These are phyloP conservation scores for Lophiotrema nucula DNA, from an alignment of 495 filamentous ascomycete species.

Conservation along the genomic window DNA sequence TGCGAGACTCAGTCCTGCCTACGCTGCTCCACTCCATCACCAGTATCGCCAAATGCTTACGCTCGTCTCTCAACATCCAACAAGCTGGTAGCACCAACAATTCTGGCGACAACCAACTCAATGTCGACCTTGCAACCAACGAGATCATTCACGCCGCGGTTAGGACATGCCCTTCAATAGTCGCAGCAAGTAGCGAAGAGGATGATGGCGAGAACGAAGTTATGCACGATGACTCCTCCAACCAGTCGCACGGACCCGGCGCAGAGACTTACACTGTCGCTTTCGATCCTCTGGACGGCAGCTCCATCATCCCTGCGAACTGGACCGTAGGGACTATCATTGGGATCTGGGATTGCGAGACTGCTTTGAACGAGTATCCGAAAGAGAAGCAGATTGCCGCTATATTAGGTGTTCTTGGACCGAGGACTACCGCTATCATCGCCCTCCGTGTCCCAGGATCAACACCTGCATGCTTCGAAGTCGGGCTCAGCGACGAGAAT, in stretches of 20 bases:
- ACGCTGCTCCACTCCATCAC: conserved; percentile 42
- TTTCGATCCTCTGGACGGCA: conserved; percentile 56
- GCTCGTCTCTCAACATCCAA: conserved; percentile 43
- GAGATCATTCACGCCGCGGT: conserved; percentile 45
- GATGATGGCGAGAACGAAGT: conserved; percentile 46
- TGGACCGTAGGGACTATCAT: conserved; percentile 56
- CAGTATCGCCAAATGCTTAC: conserved; percentile 41
- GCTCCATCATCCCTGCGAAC: conserved; percentile 54
- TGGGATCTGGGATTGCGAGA: conserved; percentile 49
- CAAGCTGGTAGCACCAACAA: conserved; percentile 49
- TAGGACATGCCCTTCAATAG: conserved; percentile 43
- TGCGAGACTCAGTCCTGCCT: conserved; percentile 43
- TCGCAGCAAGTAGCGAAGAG: conserved; percentile 54
- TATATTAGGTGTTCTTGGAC: conserved; percentile 52
- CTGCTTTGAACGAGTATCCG: conserved; percentile 44
- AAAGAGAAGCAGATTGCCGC: conserved; percentile 44
- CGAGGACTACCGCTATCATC: conserved; percentile 51
- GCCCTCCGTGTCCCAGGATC: conserved; percentile 45
- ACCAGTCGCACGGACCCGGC: background rate
- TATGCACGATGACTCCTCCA: background rate
- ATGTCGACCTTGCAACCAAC: conserved; percentile 55
- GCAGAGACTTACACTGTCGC: conserved; percentile 56
- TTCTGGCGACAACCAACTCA: conserved; percentile 57
- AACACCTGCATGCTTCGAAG: conserved; percentile 42
- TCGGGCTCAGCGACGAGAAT: conserved; percentile 43